These are phyloP conservation scores for Xerocomellus dryophilus DNA, from an alignment of 768 basidiomycete genomes.

Conservation along the genomic window DNA sequence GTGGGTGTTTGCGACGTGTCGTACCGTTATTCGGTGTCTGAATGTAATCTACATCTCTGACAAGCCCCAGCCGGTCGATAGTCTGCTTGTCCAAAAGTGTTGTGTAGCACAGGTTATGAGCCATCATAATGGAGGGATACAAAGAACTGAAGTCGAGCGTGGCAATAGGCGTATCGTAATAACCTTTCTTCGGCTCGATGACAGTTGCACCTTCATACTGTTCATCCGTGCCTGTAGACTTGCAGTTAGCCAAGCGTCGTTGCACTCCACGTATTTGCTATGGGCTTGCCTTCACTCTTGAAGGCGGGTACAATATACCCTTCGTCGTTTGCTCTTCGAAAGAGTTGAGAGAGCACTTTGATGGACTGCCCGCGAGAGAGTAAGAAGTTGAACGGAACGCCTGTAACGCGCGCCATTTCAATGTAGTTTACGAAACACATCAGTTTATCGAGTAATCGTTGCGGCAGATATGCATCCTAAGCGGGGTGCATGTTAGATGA, in stretches of 20 bases:
- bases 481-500: background rate
- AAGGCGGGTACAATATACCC: slow-evolving; percentile 86
- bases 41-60: slow-evolving; percentile 87
- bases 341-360: slow-evolving; percentile 96
- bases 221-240: slow-evolving; percentile 71
- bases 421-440: slow-evolving; percentile 99
- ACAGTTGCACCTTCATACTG: slow-evolving; percentile 99
- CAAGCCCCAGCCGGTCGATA: slow-evolving; percentile 72
- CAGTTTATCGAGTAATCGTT: slow-evolving; percentile 92
- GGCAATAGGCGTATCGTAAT: slow-evolving; percentile 95
- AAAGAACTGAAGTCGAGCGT: slow-evolving; percentile 98
- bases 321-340: slow-evolving; percentile 86
- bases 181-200: slow-evolving; percentile 94
- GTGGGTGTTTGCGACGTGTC: background rate
- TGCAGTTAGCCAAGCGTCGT: slow-evolving; percentile 1
- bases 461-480: slow-evolving; percentile 97
- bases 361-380: slow-evolving; percentile 95
- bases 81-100: slow-evolving; percentile 82
- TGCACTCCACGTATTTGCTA: background rate
- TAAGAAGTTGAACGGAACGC: slow-evolving; percentile 98
- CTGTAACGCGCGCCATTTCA: slow-evolving; percentile 99
- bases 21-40: slow-evolving; percentile 94
- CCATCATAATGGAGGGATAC: slow-evolving; percentile 99
- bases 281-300: slow-evolving; percentile 71
- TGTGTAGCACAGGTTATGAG: slow-evolving; percentile 97